These are phyloP conservation scores for Zygosaccharomyces siamensis DNA, from an alignment of 805 yeast genomes.

Conservation along the genomic window DNA sequence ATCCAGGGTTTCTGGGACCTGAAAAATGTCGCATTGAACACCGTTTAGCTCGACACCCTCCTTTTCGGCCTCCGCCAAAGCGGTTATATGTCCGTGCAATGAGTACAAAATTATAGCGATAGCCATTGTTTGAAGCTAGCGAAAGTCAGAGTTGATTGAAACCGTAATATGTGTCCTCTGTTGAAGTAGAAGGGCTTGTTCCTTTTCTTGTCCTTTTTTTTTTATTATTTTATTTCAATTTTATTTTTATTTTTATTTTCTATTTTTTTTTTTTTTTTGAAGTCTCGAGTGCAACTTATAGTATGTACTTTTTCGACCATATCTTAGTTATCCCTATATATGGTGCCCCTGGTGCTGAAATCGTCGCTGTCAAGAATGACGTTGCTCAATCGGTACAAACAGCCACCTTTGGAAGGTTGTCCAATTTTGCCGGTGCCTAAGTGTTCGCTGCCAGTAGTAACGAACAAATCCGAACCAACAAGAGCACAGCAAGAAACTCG, in stretches of 20 bases:
- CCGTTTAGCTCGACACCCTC: conserved; percentile 68
- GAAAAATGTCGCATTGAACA: conserved; percentile 64
- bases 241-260: not conserved
- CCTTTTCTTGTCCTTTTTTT: not conserved
- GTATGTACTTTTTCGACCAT: not conserved
- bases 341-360: conserved; percentile 4
- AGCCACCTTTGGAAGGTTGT: conserved; percentile 51
- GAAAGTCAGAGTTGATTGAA: too few relatives aligned
- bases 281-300: too few relatives aligned
- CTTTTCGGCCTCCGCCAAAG: conserved; percentile 63
- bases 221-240: not conserved
- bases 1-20: conserved; percentile 75
- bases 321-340: not conserved
- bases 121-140: not conserved
- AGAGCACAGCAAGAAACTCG: conserved; percentile 66
- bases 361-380: conserved; percentile 8
- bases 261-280: not conserved
- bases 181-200: too few relatives aligned
- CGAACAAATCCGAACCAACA: conserved; percentile 61
- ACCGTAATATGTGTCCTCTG: too few relatives aligned
- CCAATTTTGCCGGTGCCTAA: conserved; percentile 35
- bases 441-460: conserved; percentile 57
- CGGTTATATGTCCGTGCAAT: conserved; percentile 70
- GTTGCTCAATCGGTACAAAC: conserved; percentile 42
- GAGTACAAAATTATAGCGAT: conserved; percentile 76